These are phyloP conservation scores for Hyphodiscus sp. DNA, from an alignment of 2,329 filamentous ascomycete genomes.

Conservation along the genomic window DNA sequence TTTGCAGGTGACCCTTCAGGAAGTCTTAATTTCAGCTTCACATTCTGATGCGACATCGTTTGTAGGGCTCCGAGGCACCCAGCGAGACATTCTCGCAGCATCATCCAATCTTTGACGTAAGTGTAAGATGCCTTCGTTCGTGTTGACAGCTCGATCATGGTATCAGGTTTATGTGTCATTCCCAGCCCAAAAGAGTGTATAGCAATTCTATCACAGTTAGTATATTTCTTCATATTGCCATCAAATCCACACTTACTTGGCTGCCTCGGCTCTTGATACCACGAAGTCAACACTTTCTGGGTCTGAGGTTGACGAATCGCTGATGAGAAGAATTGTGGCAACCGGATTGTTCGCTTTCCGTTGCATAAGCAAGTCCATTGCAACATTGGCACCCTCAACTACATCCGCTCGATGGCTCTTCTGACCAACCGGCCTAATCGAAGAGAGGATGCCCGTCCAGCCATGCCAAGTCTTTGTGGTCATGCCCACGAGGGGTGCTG, in stretches of 20 bases:
- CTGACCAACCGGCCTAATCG: conserved; percentile 88
- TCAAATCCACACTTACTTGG: conserved; percentile 60
- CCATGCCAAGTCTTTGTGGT: conserved; percentile 91
- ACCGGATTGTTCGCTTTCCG: conserved; percentile 93
- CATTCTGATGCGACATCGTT: conserved; percentile 95
- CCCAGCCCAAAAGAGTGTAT: conserved; percentile 96
- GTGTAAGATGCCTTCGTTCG: conserved; percentile 95
- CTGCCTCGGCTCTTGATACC: conserved; percentile 90
- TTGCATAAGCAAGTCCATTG: conserved; percentile 98
- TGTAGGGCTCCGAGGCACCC: conserved; percentile 90
- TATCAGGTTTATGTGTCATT: conserved; percentile 96
- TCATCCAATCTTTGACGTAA: conserved; percentile 99
- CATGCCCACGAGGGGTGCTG: conserved; percentile 95
- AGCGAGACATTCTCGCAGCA: conserved; percentile 92
- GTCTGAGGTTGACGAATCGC: conserved; percentile 92
- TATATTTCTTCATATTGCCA: conserved; percentile 18
- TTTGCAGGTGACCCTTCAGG: conserved; percentile 96
- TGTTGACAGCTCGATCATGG: conserved; percentile 95
- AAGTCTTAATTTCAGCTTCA: conserved; percentile 87
- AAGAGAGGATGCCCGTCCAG: conserved; percentile 79
- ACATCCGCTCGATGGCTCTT: conserved; percentile 96
- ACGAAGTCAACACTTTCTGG: conserved; percentile 96
- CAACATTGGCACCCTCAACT: conserved; percentile 94
- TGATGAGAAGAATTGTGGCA: conserved; percentile 92
- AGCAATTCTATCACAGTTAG: conserved; percentile 55